Evolutionary conservation across 768 basidiomycete species (phyloP).

Genomic region (Panus rudis): DNA sequence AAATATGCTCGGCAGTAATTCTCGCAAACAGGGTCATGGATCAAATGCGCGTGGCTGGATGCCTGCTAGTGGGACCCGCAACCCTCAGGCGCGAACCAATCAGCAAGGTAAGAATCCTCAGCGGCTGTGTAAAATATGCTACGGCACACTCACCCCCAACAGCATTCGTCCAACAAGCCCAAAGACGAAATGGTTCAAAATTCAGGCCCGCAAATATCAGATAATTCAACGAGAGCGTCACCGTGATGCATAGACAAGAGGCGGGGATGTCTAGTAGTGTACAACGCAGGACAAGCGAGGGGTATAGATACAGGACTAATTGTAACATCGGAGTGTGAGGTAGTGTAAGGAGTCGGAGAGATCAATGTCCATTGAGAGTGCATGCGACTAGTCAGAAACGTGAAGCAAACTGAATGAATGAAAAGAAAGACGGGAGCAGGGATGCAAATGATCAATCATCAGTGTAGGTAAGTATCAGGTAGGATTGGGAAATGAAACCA

Average conservation of each 20-base stretch:
- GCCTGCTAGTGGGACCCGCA: too few species aligned
- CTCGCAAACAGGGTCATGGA: too few species aligned
- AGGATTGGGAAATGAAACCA: too few species aligned
- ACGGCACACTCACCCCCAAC: neutral
- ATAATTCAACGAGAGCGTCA: conserved; percentile 16
- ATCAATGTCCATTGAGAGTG: too few species aligned
- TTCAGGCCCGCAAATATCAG: conserved; percentile 37
- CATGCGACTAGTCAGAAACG: too few species aligned
- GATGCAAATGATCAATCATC: neutral
- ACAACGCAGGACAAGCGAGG: neutral
- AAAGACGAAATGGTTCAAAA: conserved; percentile 31
- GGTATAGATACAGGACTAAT: neutral
- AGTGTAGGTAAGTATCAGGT: too few species aligned
- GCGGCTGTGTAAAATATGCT: neutral
- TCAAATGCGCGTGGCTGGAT: too few species aligned
- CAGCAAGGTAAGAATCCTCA: neutral
- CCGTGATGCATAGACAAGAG: conserved; percentile 3
- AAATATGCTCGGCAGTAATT: conserved; percentile 38
- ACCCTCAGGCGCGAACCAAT: conserved; percentile 2
- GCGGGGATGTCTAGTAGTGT: too few species aligned
- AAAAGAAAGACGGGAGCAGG: neutral
- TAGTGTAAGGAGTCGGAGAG: too few species aligned
- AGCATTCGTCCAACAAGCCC: conserved; percentile 38
- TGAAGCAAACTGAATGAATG: conserved; percentile 7
- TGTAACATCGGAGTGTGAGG: neutral